Conservation (phyloP, 2,329 filamentous ascomycete genomes). For the Pseudogymnoascus sp. region DNA sequence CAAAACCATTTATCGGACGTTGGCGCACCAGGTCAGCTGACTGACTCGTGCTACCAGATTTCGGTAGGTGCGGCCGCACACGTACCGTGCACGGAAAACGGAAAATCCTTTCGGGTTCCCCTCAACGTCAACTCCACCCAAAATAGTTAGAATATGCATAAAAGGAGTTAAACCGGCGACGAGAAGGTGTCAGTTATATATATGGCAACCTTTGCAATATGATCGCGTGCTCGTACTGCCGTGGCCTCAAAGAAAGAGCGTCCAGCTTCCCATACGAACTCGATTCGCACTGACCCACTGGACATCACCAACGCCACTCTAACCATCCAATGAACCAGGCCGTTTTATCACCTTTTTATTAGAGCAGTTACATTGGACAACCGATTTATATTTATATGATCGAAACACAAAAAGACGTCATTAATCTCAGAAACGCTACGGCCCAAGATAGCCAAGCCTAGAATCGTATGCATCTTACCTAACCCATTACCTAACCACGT, state of each 20-base stretch:
- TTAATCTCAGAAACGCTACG: slow-evolving; percentile 5
- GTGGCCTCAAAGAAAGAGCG: not conserved
- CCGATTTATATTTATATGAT: not conserved
- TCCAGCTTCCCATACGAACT: not conserved
- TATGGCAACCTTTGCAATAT: not conserved
- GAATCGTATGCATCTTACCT: not conserved
- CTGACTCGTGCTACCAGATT: not conserved
- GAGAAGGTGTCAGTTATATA: not conserved
- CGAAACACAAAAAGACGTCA: slow-evolving; percentile 3
- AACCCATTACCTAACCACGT: slow-evolving; percentile 8
- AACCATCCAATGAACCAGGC: not conserved
- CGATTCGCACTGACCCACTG: not conserved
- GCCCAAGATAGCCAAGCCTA: slow-evolving; percentile 4
- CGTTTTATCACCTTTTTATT: not conserved
- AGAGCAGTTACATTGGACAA: slow-evolving; percentile 7
- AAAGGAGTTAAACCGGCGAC: not conserved
- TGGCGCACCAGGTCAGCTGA: not conserved
- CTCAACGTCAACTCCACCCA: not conserved
- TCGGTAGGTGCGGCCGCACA: not conserved
- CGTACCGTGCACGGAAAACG: not conserved
- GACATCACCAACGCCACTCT: not conserved
- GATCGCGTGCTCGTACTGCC: not conserved
- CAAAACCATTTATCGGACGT: not conserved
- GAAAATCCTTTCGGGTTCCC: not conserved
- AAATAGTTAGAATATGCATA: not conserved